Evolutionary conservation across 192 early-diverging fungal species (phyloP).

Genomic region (Rhizophagus sp.): DNA sequence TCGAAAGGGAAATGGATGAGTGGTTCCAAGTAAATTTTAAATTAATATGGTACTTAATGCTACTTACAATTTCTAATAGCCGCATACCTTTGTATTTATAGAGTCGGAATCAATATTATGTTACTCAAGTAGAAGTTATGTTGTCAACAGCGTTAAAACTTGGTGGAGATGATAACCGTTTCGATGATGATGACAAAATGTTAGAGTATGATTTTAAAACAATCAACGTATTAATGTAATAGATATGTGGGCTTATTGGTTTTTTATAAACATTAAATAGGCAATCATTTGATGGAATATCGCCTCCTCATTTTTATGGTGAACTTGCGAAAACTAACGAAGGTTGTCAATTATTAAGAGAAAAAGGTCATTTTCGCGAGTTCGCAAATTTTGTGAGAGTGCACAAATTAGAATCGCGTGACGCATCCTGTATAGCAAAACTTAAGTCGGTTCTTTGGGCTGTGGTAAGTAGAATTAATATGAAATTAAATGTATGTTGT

Average conservation of each 20-base stretch:
- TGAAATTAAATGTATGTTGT: neutral
- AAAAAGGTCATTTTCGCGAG: slow-evolving; percentile 64
- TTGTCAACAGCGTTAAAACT: slow-evolving; percentile 48
- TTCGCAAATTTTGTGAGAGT: slow-evolving; percentile 64
- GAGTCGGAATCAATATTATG: slow-evolving; percentile 66
- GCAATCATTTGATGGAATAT: slow-evolving; percentile 42
- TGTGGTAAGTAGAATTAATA: slow-evolving; percentile 48
- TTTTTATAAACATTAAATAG: slow-evolving; percentile 22
- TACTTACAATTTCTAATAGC: neutral
- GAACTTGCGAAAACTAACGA: slow-evolving; percentile 75
- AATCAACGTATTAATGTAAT: neutral
- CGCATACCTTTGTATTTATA: slow-evolving; percentile 18
- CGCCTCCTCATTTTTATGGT: slow-evolving; percentile 79
- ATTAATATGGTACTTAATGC: neutral
- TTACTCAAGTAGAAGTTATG: slow-evolving; percentile 66
- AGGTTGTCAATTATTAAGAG: slow-evolving; percentile 64
- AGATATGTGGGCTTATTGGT: neutral
- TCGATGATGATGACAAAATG: slow-evolving; percentile 36
- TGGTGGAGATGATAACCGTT: slow-evolving; percentile 2
- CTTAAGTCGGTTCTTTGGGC: slow-evolving; percentile 83
- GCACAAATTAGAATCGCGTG: slow-evolving; percentile 43
- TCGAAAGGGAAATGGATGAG: slow-evolving; percentile 73
- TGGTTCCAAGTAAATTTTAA: slow-evolving; percentile 72
- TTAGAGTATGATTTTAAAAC: neutral
- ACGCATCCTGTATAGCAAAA: slow-evolving; percentile 42